Evolutionary conservation across 495 filamentous ascomycete species (phyloP).

Genomic region (Geopyxis carbonaria): DNA sequence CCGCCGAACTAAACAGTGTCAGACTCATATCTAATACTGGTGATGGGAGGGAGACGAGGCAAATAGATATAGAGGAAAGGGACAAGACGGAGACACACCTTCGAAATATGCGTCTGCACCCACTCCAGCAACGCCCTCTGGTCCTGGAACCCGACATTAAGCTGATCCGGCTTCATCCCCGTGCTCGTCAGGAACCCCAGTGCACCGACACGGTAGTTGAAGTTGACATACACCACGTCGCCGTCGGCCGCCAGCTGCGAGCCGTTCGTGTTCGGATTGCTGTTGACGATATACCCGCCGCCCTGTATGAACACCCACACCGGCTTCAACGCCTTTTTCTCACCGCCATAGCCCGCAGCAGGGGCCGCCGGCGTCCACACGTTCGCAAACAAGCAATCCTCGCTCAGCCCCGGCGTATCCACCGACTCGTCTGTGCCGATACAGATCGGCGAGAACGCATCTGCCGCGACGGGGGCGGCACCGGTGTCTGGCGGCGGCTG

Average conservation of each 20-base stretch:
- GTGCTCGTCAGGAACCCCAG: conserved; percentile 8
- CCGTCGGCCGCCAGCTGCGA: not conserved
- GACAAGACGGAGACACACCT: too few species aligned
- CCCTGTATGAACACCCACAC: conserved; percentile 9
- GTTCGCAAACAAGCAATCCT: conserved; percentile 9
- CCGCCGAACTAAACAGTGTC: conserved; percentile 38
- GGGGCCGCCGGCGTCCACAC: conserved; percentile 5
- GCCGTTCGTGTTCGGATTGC: not conserved
- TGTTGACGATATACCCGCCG: conserved; percentile 3
- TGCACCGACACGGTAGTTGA: conserved; percentile 10
- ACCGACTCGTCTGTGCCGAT: not conserved
- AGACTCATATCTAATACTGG: too few species aligned
- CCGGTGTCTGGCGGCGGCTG: too few species aligned
- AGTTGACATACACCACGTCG: conserved; percentile 4
- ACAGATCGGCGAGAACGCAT: conserved; percentile 1
- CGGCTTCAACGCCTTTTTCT: conserved; percentile 4
- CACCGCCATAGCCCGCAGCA: not conserved
- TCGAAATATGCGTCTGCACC: conserved; percentile 27
- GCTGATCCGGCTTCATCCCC: conserved; percentile 2
- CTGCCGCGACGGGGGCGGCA: too few species aligned
- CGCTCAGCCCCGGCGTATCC: not conserved
- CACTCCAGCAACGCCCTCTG: conserved; percentile 32
- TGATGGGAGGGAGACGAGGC: too few species aligned
- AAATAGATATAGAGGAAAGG: too few species aligned
- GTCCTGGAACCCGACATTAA: conserved; percentile 12